A percentile compares a stretch with the other conserved stretches of the same genome.
Evolutionary conservation across 116 monocot genomes (phyloP).

Genomic region (Iris pallida): DNA sequence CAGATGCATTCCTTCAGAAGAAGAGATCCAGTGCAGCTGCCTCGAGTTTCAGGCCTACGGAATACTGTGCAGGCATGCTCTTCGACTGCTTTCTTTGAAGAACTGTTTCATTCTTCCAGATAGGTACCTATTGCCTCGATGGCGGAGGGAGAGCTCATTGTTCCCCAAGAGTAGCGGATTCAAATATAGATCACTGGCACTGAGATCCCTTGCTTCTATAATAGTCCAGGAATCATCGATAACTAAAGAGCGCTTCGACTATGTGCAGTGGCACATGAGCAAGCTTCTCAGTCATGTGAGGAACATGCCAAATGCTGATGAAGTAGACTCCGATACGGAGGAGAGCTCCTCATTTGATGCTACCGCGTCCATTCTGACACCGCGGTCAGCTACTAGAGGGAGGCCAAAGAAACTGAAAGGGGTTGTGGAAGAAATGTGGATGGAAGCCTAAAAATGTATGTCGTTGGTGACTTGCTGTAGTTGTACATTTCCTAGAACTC

Average conservation of each 20-base stretch:
- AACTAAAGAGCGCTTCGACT: constrained; percentile 62
- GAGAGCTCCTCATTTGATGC: constrained; percentile 24
- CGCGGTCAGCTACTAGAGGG: constrained; percentile 11
- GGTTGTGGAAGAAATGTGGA: neutral
- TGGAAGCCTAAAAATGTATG: neutral
- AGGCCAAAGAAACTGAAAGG: constrained; percentile 23
- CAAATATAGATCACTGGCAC: constrained; percentile 54
- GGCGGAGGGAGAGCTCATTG: constrained; percentile 66
- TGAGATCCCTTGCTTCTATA: constrained; percentile 62
- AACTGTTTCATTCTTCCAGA: constrained; percentile 71
- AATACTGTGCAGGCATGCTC: constrained; percentile 61
- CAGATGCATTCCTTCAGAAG: constrained; percentile 30
- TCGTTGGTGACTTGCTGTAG: too few relatives aligned
- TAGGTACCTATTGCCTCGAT: constrained; percentile 50
- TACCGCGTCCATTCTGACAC: constrained; percentile 7
- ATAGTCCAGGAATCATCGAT: constrained; percentile 62
- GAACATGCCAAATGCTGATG: constrained; percentile 33
- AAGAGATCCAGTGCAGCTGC: constrained; percentile 62
- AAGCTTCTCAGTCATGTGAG: constrained; percentile 38
- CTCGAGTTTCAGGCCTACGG: constrained; percentile 69
- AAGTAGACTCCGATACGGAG: constrained; percentile 23
- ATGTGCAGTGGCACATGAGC: constrained; percentile 64
- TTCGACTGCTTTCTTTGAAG: constrained; percentile 58
- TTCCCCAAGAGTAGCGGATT: constrained; percentile 57
- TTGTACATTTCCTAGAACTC: too few relatives aligned